Base-by-base conservation (phyloP, 371 early-diverging fungal genomes). In the Chytridium lagenaria region DNA sequence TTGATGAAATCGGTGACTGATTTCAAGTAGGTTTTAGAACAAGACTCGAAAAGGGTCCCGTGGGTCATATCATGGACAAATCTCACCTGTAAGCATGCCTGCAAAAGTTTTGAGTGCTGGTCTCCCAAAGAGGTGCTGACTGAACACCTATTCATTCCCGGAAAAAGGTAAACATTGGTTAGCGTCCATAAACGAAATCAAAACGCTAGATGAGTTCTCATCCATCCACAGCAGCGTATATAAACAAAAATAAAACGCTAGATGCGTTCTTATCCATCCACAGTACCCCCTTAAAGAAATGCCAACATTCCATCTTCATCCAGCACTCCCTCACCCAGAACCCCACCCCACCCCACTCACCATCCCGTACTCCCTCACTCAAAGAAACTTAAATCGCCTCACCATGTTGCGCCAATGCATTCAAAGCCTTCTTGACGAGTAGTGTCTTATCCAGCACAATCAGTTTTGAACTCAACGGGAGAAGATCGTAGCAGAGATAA, bases 351-450 rank as follows among this genome's bases (percentile, higher is more conserved):
- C n/a, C n/a, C n/a, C n/a, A n/a, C n/a, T n/a, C n/a, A n/a, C n/a
- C n/a, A n/a, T n/a, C n/a, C n/a, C n/a, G n/a, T n/a, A n/a, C n/a
- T n/a, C n/a, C n/a, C n/a, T n/a, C n/a, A n/a, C n/a, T n/a, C n/a
- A n/a, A n/a, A n/a, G n/a, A n/a, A n/a, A n/a, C n/a, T n/a, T n/a
- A n/a, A n/a, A n/a, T n/a, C n/a, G n/a, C n/a, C n/a, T n/a, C 86
- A 93, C 95, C 94, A 79, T 98, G 95, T 77, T 95, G 97, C 34
- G 96, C 88, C 59, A 98, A 85, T 15, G 94, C 93, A 10, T 94
- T 90, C 49, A 97, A 84, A 37, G 95, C 97, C 80, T 95, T 97
- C 78, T 94, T 94, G 36, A 98, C 92, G 36, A 93, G 86, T 71
- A 98, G 85, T 30, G 89, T 88, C 31, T 93, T 92, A 78, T 98